Conservation (phyloP, 129 eudicot genomes). For the Pseudognaphalium luteoalbum region DNA sequence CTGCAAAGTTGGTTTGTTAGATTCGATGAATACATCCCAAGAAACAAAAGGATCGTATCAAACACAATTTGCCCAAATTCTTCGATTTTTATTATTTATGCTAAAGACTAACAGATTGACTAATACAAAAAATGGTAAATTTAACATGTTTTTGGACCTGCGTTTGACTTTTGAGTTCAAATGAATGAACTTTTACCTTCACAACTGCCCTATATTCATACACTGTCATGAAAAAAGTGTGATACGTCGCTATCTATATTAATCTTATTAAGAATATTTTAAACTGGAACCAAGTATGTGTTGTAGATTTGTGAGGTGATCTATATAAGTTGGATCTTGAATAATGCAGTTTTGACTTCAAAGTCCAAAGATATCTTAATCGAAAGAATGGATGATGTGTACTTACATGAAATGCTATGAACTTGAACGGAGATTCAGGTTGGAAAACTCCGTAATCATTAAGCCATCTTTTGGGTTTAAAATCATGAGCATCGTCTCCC, state of each 20-base stretch:
- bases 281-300: neutral
- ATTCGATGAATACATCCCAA: neutral
- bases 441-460: slow-evolving; percentile 48
- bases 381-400: neutral
- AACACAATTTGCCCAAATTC: neutral
- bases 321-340: neutral
- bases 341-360: slow-evolving; percentile 3
- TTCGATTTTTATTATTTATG: too few species aligned
- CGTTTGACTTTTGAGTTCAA: too few species aligned
- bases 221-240: neutral
- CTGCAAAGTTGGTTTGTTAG: slow-evolving; percentile 36
- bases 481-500: slow-evolving; percentile 83
- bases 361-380: slow-evolving; percentile 1
- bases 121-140: too few species aligned
- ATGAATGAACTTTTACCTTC: neutral
- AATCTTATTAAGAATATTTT: neutral
- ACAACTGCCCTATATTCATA: neutral
- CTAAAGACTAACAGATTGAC: too few species aligned
- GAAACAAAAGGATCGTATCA: neutral
- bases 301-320: neutral
- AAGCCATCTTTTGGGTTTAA: slow-evolving; percentile 69
- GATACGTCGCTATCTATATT: neutral
- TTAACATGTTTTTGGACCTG: too few species aligned
- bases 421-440: slow-evolving; percentile 39
- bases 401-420: slow-evolving; percentile 62